Percentiles rank a stretch among this genome's conserved stretches.
phyloP scores from a whole-genome alignment of 768 basidiomycete genomes.

The Rhodotorula taiwanensis region DNA sequence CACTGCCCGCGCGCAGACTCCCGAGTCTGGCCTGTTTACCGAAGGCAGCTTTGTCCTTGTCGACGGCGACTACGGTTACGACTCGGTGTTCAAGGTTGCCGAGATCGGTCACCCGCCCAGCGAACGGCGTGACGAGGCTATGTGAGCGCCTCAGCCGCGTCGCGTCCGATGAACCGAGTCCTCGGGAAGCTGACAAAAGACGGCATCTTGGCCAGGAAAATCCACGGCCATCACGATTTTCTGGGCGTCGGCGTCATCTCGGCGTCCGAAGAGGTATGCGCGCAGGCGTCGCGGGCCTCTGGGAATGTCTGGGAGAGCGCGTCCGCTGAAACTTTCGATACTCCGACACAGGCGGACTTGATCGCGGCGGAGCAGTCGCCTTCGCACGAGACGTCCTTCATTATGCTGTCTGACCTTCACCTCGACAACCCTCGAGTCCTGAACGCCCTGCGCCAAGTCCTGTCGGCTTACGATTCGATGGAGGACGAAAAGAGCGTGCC shows the following conservation, averaged over 20 bases:
- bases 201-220: too few relatives aligned
- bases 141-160: slow-evolving; percentile 54
- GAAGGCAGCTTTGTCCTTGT: slow-evolving; percentile 92
- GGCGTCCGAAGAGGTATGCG: slow-evolving; percentile 74
- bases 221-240: slow-evolving; percentile 95
- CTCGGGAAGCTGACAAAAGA: too few relatives aligned
- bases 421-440: slow-evolving; percentile 81
- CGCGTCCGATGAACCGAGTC: too few relatives aligned
- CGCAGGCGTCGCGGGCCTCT: too few relatives aligned
- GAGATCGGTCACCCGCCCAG: slow-evolving; percentile 97
- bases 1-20: slow-evolving; percentile 57
- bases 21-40: slow-evolving; percentile 90
- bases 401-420: slow-evolving; percentile 93
- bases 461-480: slow-evolving; percentile 69
- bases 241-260: slow-evolving; percentile 90
- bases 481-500: slow-evolving; percentile 58
- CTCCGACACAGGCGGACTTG: slow-evolving; percentile 20
- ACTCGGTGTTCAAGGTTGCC: slow-evolving; percentile 76
- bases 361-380: slow-evolving; percentile 17
- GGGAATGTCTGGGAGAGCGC: neutral
- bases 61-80: slow-evolving; percentile 93
- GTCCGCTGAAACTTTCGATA: neutral
- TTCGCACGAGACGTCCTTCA: slow-evolving; percentile 51
- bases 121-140: slow-evolving; percentile 73
- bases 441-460: slow-evolving; percentile 69